These are phyloP conservation scores for Byssothecium circinans DNA, from an alignment of 2,329 filamentous ascomycete species.

Conservation along the genomic window DNA sequence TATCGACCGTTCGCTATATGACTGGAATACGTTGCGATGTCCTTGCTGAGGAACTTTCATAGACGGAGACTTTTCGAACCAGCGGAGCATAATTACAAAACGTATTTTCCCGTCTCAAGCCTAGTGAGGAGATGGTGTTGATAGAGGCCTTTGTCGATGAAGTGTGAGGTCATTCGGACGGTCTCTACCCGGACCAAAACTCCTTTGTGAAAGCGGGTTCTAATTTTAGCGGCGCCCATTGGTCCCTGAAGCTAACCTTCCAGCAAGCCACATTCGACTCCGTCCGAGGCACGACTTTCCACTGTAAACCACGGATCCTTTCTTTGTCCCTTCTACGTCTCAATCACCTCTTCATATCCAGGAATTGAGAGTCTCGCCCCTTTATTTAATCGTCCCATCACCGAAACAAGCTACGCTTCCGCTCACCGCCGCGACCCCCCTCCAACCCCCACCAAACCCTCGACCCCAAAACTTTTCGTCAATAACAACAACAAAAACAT, in stretches of 20 bases:
- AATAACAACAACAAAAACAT: no score
- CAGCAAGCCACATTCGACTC: background rate
- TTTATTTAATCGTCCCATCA: background rate
- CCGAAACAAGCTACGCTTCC: background rate
- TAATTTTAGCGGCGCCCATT: constrained; percentile 5
- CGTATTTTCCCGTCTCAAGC: no score
- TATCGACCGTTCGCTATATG: no score
- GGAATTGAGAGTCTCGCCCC: background rate
- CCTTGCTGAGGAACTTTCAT: no score
- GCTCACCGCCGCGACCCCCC: background rate
- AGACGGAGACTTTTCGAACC: no score
- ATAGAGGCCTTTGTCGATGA: no score
- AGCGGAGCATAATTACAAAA: no score
- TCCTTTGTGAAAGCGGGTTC: background rate
- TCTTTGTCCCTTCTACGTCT: background rate
- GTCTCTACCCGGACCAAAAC: no score
- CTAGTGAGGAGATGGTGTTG: no score
- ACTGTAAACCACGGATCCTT: background rate
- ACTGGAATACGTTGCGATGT: no score
- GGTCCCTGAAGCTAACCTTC: background rate
- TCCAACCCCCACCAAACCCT: background rate
- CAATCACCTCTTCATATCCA: background rate
- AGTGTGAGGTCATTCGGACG: no score
- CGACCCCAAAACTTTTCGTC: background rate
- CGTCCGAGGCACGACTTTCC: background rate